These are phyloP conservation scores for Colletotrichum echinochloae DNA, from an alignment of 2,329 filamentous ascomycete species.

Conservation along the genomic window DNA sequence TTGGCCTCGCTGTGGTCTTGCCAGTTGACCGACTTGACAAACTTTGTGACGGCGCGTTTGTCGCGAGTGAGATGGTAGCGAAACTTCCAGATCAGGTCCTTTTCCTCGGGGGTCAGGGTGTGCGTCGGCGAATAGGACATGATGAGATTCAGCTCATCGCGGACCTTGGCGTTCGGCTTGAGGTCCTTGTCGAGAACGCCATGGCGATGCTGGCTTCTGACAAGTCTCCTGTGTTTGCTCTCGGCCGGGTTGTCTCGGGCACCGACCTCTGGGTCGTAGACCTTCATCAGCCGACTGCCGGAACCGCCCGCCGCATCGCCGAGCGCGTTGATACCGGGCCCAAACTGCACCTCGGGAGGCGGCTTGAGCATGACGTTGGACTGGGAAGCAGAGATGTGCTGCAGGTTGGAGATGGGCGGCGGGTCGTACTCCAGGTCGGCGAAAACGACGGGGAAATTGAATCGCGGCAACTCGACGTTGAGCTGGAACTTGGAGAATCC, in stretches of 20 bases:
- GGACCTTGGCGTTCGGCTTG: conserved; percentile 94
- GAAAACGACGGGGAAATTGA: conserved; percentile 96
- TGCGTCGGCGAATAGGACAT: conserved; percentile 95
- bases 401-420: conserved; percentile 82
- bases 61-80: conserved; percentile 93
- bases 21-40: conserved; percentile 98
- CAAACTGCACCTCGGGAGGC: conserved; percentile 88
- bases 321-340: conserved; percentile 85
- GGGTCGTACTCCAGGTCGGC: conserved; percentile 92
- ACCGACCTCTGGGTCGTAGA: conserved; percentile 94
- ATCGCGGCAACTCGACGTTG: conserved; percentile 91
- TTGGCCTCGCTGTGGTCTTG: conserved; percentile 84
- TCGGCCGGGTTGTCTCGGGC: conserved; percentile 93
- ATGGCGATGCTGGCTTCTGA: conserved; percentile 89
- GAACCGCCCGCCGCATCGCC: conserved; percentile 62
- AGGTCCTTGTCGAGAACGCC: conserved; percentile 95
- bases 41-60: conserved; percentile 93
- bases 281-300: conserved; percentile 76
- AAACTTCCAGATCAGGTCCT: conserved; percentile 98
- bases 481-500: conserved; percentile 77
- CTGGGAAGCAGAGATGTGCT: conserved; percentile 71
- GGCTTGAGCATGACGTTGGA: conserved; percentile 80
- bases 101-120: conserved; percentile 87
- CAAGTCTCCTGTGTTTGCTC: conserved; percentile 90
- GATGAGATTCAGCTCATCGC: conserved; percentile 92